Evolutionary conservation across 1,284 basidiomycete species (phyloP).

Genomic region (Papiliotrema flavescens): DNA sequence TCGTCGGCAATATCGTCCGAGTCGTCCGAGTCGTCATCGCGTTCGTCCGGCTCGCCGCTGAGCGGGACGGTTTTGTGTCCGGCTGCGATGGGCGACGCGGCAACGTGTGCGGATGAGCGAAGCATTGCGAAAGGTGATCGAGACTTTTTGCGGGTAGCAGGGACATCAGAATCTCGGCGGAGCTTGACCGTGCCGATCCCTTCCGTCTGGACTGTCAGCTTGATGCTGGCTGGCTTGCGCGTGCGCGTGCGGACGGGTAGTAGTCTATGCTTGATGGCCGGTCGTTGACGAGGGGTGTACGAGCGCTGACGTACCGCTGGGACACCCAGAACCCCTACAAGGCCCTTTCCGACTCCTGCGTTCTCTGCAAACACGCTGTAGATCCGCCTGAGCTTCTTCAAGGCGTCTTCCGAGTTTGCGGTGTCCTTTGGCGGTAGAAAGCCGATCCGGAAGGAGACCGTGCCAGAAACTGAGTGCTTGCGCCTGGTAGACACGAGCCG

Average conservation of each 20-base stretch:
- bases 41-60: conserved; percentile 5
- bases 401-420: conserved; percentile 19
- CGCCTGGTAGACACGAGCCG: conserved; percentile 61
- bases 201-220: conserved; percentile 61
- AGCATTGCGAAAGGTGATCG: conserved; percentile 7
- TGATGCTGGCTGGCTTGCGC: not conserved
- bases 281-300: conserved; percentile 4
- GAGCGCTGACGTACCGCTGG: conserved; percentile 63
- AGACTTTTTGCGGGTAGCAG: not conserved
- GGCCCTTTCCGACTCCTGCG: conserved; percentile 54
- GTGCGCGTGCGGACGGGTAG: no score
- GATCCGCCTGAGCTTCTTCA: conserved; percentile 47
- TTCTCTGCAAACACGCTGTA: conserved; percentile 64
- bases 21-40: conserved; percentile 48
- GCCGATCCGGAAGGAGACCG: conserved; percentile 70
- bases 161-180: conserved; percentile 12
- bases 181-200: conserved; percentile 74
- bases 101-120: conserved; percentile 18
- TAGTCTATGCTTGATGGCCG: no score
- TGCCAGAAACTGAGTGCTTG: conserved; percentile 55
- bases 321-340: conserved; percentile 53
- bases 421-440: conserved; percentile 56
- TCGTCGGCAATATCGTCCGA: conserved; percentile 63
- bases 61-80: conserved; percentile 14
- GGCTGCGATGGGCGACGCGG: conserved; percentile 16